Conservation (phyloP, 441 rosid genomes). For the Aleurites moluccanus region DNA sequence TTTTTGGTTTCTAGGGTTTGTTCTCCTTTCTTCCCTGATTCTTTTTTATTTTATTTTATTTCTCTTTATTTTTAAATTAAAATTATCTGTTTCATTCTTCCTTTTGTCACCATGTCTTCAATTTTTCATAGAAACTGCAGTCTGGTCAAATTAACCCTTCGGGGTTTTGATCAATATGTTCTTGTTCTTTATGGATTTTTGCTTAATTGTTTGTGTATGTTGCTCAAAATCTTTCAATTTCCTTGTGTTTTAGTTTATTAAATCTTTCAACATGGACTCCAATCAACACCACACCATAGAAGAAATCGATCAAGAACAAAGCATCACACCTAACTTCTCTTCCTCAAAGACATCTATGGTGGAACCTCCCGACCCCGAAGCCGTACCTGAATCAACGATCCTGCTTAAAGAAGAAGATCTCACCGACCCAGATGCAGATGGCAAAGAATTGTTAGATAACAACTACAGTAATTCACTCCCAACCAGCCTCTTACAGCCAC, state of each 20-base stretch:
- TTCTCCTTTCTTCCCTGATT: constrained; percentile 7
- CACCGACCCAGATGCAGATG: constrained; percentile 40
- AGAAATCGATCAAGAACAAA: constrained; percentile 37
- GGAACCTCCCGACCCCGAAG: constrained; percentile 22
- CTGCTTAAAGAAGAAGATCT: constrained; percentile 42
- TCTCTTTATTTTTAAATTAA: background rate
- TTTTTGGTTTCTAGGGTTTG: constrained; percentile 35
- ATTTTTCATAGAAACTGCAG: background rate
- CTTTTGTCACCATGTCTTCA: background rate
- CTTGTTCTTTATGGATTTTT: too few relatives aligned
- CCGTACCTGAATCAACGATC: constrained; percentile 16
- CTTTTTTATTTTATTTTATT: background rate
- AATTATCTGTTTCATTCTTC: background rate
- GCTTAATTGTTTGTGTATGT: background rate
- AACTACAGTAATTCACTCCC: constrained; percentile 22
- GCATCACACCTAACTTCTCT: constrained; percentile 24
- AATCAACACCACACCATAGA: constrained; percentile 33
- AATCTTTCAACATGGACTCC: constrained; percentile 28
- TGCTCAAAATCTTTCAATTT: background rate
- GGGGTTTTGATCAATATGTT: background rate
- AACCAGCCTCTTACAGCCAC: constrained; percentile 24
- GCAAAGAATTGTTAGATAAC: constrained; percentile 13
- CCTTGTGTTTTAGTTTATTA: background rate
- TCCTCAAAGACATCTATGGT: constrained; percentile 25
- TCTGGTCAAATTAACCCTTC: background rate